Base-by-base conservation (phyloP, 805 yeast species). In the Nakazawaea wickerhamii region DNA sequence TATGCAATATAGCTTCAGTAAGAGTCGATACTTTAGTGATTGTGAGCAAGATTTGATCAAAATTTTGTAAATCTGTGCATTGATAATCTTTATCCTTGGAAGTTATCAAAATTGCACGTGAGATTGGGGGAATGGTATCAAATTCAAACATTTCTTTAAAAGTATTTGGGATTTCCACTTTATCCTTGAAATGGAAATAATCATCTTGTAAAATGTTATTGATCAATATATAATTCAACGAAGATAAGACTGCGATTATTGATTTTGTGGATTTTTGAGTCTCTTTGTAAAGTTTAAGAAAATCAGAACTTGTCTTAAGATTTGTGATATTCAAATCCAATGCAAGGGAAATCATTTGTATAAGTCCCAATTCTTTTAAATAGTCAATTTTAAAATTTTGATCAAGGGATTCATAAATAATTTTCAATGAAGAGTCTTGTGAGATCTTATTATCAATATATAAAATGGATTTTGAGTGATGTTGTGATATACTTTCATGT, bases 231-330 rank as follows among this genome's bases (percentile, higher is more conserved):
- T 18, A 60, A 54, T 11, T 68, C 68, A 50, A 68, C 64, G 0
- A 61, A 40, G 4, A 58, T 44, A 19, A 69, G 51, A 3, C 70
- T 43, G 43, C 64, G 50, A 19, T 68, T 70, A 50, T 65, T 32
- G 43, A 59, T 59, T 38, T 47, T 48, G 40, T 41, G 7, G 40
- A 41, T 15, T 30, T 35, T 19, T 30, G 21, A 25, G 59, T 36
- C 23, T 52, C 33, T 14, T 49, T 35, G 30, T 54, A 50, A 4
- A 59, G 31, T 4, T 44, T 30, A 31, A 58, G 19, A 27, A 55
- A 54, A 17, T 49, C 47, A 8, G 52, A 18, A 26, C 14, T 25
- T 5, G 25, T 5, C 4, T 27, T 28, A 4, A 44, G 23, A 4
- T 19, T 13, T 27, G 4, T 14, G 9, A 21, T 8, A 13, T 40